Evolutionary conservation across 805 yeast genomes (phyloP), one percentile per base, ranked within the genome.

Genomic region (Candida ovalis): DNA sequence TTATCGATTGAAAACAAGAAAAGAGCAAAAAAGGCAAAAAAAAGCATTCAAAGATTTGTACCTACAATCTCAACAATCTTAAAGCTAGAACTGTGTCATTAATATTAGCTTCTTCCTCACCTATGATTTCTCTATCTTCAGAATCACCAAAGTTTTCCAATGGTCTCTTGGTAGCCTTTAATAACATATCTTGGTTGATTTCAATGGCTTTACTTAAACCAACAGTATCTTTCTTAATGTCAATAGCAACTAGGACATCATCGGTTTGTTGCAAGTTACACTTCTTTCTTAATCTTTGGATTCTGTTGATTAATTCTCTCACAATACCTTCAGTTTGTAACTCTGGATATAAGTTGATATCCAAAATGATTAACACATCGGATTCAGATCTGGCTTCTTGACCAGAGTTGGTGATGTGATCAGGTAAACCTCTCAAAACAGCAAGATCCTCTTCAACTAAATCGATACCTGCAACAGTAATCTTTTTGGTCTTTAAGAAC

Each of bases 281-380:
- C 79, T 91, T 90, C 85, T 94, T 94, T 73, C 99, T 86, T 66
- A 91, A 81, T 70, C 96, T 86, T 78, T 94, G 99, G 58, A 94
- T 89, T 72, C 99, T 90, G 80, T 94, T 94, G 63, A 94, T 81
- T 64, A 94, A 78, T 71, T 94, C 98, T 76, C 99, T 88, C 6
- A 97, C 96, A 60, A 88, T 76, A 68, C 98, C 98, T 74, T 94
- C 98, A 43, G 88, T 83, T 72, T 85, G 84, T 68, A 92, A 77
- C 59, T 91, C 96, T 38, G 89, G 88, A 65, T 94, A 86, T 47
- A 90, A 72, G 58, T 86, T 88, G 56, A 88, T 86, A 63, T 94
- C 99, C 68, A 94, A 75, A 55, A 94, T 86, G 64, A 92, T 78
- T 67, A 94, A 81, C 32, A 92, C 96, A 62, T 90, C 97, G 59